Evolutionary conservation across 2,329 filamentous ascomycete genomes (phyloP), one percentile per base, ranked within the genome.

Genomic region (Dothideomycetes sp.): DNA sequence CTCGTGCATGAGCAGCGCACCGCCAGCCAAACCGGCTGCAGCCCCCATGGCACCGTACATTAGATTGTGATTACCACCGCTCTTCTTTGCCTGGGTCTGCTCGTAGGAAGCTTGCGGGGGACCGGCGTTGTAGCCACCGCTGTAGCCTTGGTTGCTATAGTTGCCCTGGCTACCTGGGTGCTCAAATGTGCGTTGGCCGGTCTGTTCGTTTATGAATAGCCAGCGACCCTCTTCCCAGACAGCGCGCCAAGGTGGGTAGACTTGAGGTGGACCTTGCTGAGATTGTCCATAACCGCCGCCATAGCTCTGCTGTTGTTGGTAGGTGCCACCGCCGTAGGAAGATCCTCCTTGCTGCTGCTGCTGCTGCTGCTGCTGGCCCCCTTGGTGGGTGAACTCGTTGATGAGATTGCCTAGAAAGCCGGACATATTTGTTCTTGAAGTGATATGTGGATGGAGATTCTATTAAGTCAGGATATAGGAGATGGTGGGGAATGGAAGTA

Each of bases 121-220:
- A 18, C 46, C 40, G 24, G 41, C 37, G 15, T 46, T 45, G 35
- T 46, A 47, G 17, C 37, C 38, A 34, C 47, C 44, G 34, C 37
- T 40, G 17, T 40, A 45, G 43, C 49, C 40, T 44, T 47, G 18
- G 39, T 42, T 37, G 38, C 36, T 18, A 12, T 45, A 42, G 29
- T 38, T 41, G 24, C 42, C 43, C 19, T 45, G 47, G 15, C 48
- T 47, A 17, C 46, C 39, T 29, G 64, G 64, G 34, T 54, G 52
- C 19, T 66, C 53, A 46, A 57, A 64, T 33, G 53, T 62, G 14
- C 59, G 56, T 49, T 68, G 57, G 30, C 65, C 65, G 16, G 58
- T 69, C 47, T 66, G 55, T 39, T 63, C 55, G 52, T 70, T 70
- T 45, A 69, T 52, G 53, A 60, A 70, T 50, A 63, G 49, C 56